Evolutionary conservation across 176 grass and related monocot species (phyloP).

Genomic region (Thinopyrum elongatum): DNA sequence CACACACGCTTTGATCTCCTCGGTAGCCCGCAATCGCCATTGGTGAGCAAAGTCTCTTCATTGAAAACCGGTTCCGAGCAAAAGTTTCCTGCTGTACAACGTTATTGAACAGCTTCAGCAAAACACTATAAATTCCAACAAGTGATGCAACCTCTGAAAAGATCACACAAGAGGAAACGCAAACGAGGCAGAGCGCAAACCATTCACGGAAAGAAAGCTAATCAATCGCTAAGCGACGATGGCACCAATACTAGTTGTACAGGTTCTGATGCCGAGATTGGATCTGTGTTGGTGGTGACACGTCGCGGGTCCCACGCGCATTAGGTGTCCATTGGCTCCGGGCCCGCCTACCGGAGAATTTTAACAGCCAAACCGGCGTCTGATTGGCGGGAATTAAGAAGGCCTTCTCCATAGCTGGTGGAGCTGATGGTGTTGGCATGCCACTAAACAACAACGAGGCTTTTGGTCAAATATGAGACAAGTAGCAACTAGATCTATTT

Average conservation of each 20-base stretch:
- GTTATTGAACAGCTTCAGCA: background rate
- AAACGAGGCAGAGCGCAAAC: background rate
- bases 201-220: constrained; percentile 14
- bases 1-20: background rate
- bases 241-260: background rate
- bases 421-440: constrained; percentile 44
- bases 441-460: constrained; percentile 38
- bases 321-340: constrained; percentile 19
- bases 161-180: constrained; percentile 18
- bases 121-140: background rate
- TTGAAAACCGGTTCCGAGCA: background rate
- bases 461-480: constrained; percentile 46
- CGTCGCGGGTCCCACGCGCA: constrained; percentile 34
- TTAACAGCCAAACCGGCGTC: constrained; percentile 26
- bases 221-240: constrained; percentile 23
- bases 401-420: constrained; percentile 35
- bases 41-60: background rate
- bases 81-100: background rate
- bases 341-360: constrained; percentile 22
- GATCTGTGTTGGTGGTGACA: constrained; percentile 43
- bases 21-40: background rate
- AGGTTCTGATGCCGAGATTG: constrained; percentile 20
- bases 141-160: background rate
- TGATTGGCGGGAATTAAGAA: constrained; percentile 49
- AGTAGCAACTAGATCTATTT: constrained; percentile 31